Percentiles rank a stretch among this genome's conserved stretches.
These are phyloP conservation scores for Candida berthetii DNA, from an alignment of 805 yeast species.

Conservation along the genomic window DNA sequence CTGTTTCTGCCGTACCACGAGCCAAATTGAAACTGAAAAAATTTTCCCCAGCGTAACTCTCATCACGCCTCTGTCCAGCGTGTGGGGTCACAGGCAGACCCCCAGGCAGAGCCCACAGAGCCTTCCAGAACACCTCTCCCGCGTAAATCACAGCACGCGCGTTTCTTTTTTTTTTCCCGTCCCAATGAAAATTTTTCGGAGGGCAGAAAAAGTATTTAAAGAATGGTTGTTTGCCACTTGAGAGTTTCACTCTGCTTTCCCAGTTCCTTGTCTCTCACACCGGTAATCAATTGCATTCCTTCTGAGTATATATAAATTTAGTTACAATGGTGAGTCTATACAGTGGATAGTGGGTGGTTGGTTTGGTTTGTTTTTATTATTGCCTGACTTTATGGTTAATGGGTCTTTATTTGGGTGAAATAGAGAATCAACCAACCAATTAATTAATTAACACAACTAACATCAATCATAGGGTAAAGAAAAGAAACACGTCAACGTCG, in stretches of 20 bases:
- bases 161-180: slow-evolving; percentile 6
- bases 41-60: not conserved
- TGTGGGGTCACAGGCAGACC: not conserved
- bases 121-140: not conserved
- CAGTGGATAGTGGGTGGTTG: not conserved
- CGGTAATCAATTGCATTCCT: slow-evolving; percentile 29
- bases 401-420: too few relatives aligned
- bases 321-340: not conserved
- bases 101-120: not conserved
- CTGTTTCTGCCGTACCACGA: too few relatives aligned
- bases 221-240: slow-evolving; percentile 3
- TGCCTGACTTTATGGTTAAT: too few relatives aligned
- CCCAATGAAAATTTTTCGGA: slow-evolving; percentile 1
- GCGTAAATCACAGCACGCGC: slow-evolving; percentile 6
- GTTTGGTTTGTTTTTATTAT: too few relatives aligned
- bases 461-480: slow-evolving; percentile 83
- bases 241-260: slow-evolving; percentile 4
- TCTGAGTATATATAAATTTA: slow-evolving; percentile 20
- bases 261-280: slow-evolving; percentile 24
- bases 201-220: slow-evolving; percentile 3
- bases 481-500: slow-evolving; percentile 98
- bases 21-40: not conserved
- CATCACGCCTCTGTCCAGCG: not conserved
- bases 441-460: too few relatives aligned
- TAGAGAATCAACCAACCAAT: not conserved